Percentiles rank a stretch among this genome's conserved stretches.
phyloP scores from a whole-genome alignment of 2,329 filamentous ascomycete genomes.

The Diaporthe capsici region DNA sequence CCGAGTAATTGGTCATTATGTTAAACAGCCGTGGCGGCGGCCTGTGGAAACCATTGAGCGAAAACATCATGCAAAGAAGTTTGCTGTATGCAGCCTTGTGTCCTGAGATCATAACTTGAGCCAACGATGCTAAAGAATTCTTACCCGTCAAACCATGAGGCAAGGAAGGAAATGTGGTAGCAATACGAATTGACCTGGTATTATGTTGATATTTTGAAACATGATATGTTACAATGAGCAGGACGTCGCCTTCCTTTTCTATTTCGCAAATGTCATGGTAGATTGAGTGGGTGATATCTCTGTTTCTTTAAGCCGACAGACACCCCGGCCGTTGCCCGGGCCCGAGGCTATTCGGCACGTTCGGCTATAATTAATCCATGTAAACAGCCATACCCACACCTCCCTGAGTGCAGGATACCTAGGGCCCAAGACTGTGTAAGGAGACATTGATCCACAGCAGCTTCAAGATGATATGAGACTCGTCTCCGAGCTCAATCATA shows the following conservation, averaged over 20 bases:
- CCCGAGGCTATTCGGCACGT: constrained; percentile 32
- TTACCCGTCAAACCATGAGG: background rate
- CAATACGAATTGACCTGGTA: too few species aligned
- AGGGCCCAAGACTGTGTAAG: background rate
- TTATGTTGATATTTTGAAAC: background rate
- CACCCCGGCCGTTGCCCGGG: background rate
- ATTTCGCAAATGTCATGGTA: background rate
- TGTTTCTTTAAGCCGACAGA: background rate
- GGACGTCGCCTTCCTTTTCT: background rate
- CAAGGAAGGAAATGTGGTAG: too few species aligned
- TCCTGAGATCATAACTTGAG: background rate
- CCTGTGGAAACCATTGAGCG: too few species aligned
- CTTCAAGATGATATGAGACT: too few species aligned
- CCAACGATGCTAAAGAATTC: background rate
- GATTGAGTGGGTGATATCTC: background rate
- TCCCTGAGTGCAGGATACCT: background rate
- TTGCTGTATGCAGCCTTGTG: background rate
- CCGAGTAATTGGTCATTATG: too few species aligned
- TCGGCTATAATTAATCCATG: background rate
- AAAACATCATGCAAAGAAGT: background rate
- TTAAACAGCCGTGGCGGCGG: background rate
- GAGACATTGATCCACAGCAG: too few species aligned
- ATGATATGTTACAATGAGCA: background rate
- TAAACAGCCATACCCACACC: background rate
- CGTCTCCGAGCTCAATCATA: background rate